Evolutionary conservation across 352 stramenopile species (phyloP).

Genomic region (Phytophthora colocasiae): DNA sequence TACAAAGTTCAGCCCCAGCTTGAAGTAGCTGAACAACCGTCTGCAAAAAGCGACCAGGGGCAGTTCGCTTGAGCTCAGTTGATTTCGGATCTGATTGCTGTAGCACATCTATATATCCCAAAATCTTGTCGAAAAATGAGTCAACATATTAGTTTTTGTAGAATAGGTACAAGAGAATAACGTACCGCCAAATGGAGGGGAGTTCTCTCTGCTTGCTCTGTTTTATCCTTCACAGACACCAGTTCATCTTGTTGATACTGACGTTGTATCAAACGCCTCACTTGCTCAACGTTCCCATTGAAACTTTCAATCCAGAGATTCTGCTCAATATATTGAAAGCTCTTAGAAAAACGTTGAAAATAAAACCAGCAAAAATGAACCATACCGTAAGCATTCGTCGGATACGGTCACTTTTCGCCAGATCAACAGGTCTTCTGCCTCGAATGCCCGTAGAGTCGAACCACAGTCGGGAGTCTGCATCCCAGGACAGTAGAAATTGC

Average conservation of each 20-base stretch:
- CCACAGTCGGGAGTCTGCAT: slow-evolving; percentile 49
- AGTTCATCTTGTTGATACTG: neutral
- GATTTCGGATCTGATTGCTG: slow-evolving; percentile 7
- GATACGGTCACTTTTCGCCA: slow-evolving; percentile 39
- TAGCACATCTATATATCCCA: slow-evolving; percentile 43
- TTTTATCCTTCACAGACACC: slow-evolving; percentile 39
- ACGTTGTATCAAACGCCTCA: slow-evolving; percentile 33
- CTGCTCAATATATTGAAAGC: slow-evolving; percentile 15
- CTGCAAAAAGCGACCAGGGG: slow-evolving; percentile 44
- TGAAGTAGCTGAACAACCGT: slow-evolving; percentile 42
- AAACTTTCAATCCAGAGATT: slow-evolving; percentile 53
- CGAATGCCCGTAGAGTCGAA: slow-evolving; percentile 35
- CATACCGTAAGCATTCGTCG: slow-evolving; percentile 44
- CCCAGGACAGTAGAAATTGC: slow-evolving; percentile 56
- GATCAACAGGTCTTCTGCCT: slow-evolving; percentile 44
- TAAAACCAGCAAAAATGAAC: neutral
- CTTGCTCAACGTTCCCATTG: slow-evolving; percentile 37
- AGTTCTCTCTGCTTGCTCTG: slow-evolving; percentile 39
- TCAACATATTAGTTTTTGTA: neutral
- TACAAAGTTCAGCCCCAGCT: slow-evolving; percentile 30
- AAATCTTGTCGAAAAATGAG: slow-evolving; percentile 26
- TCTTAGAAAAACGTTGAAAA: neutral
- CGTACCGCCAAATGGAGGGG: slow-evolving; percentile 62
- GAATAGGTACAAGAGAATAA: neutral
- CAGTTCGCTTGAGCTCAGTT: slow-evolving; percentile 12